These are phyloP conservation scores for Cercospora canescens DNA, from an alignment of 2,329 filamentous ascomycete genomes.

Conservation along the genomic window DNA sequence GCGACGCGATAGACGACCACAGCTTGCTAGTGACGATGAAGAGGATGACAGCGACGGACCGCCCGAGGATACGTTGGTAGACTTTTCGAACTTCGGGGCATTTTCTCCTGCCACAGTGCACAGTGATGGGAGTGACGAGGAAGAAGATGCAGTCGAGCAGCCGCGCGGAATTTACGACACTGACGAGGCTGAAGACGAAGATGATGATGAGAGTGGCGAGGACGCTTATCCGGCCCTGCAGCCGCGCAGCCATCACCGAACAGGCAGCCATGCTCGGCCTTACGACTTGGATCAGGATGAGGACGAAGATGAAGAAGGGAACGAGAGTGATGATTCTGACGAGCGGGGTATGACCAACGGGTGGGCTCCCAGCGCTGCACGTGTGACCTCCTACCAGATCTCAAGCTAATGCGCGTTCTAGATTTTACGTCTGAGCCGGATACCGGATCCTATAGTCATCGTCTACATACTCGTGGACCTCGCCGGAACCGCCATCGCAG, in stretches of 20 bases:
- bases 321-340: slow-evolving; percentile 11
- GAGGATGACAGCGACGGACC: slow-evolving; percentile 11
- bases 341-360: slow-evolving; percentile 28
- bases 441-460: slow-evolving; percentile 9
- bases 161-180: background rate
- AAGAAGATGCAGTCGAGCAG: background rate
- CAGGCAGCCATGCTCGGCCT: background rate
- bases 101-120: slow-evolving; percentile 8
- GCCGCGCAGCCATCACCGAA: background rate
- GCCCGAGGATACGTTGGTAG: slow-evolving; percentile 15
- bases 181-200: slow-evolving; percentile 8
- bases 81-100: slow-evolving; percentile 15
- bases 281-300: background rate
- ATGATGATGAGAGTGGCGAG: background rate
- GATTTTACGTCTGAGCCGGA: slow-evolving; percentile 19
- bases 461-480: slow-evolving; percentile 15
- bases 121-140: slow-evolving; percentile 3
- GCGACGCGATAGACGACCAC: slow-evolving; percentile 9
- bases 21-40: slow-evolving; percentile 17
- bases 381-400: background rate
- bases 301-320: slow-evolving; percentile 16
- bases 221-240: background rate
- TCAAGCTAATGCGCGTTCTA: slow-evolving; percentile 16
- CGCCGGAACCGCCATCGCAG: slow-evolving; percentile 17
- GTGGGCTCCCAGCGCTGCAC: slow-evolving; percentile 22